Conservation (phyloP, 306 rosid genomes). For the Fagus crenata region DNA sequence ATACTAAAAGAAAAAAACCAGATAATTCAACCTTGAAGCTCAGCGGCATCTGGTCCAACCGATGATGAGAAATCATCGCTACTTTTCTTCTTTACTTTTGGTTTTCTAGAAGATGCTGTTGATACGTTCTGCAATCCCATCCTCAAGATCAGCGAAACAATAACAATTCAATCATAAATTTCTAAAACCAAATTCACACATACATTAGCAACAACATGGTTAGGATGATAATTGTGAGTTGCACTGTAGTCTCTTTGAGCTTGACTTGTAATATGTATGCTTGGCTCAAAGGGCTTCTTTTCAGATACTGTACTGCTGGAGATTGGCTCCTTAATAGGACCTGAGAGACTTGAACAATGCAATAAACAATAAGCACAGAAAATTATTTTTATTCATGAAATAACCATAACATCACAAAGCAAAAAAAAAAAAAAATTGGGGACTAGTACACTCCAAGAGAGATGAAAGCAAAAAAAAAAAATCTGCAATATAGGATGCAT, state of each 20-base stretch:
- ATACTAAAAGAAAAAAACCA: constrained; percentile 19
- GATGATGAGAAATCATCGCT: constrained; percentile 45
- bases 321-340: constrained; percentile 87
- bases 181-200: constrained; percentile 28
- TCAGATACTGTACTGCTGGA: constrained; percentile 59
- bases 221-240: constrained; percentile 46
- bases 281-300: constrained; percentile 58
- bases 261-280: constrained; percentile 46
- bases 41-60: constrained; percentile 49
- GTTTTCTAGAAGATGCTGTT: constrained; percentile 64
- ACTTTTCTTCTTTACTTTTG: constrained; percentile 70
- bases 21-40: constrained; percentile 69
- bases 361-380: constrained; percentile 85
- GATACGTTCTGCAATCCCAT: constrained; percentile 64
- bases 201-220: constrained; percentile 54
- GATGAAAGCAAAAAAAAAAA: too few species aligned
- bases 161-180: constrained; percentile 27
- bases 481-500: background rate
- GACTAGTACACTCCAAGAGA: background rate
- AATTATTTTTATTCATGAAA: constrained; percentile 35
- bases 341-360: constrained; percentile 99
- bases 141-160: constrained; percentile 39
- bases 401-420: constrained; percentile 14
- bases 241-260: constrained; percentile 51
- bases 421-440: background rate